Base-by-base conservation (phyloP, 2,329 filamentous ascomycete species). In the Hypocreales sp. region DNA sequence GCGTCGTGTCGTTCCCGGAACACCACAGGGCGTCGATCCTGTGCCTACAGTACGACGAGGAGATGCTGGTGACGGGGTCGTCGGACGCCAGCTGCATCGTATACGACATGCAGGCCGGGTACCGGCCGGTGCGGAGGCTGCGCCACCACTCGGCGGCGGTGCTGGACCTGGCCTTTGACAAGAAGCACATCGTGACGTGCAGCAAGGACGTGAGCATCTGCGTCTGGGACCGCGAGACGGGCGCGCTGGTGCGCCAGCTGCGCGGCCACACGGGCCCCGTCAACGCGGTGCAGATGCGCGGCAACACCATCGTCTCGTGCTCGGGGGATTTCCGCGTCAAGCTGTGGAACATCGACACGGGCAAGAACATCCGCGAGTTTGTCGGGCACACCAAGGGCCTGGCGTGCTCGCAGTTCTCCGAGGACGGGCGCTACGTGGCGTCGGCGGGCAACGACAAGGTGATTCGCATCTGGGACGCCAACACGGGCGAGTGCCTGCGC, bases 161-260 rank as follows among this genome's bases (percentile, higher is more conserved):
- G 21, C 67, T 98, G 10, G 90, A 98, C 47, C 74, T 98, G 8
- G 87, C 83, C 37, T 87, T 98, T 38, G 84, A 98, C 48, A 72
- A 83, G 37, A 76, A 78, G 41, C 79, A 92, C 53, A 94, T 98
- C 42, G 79, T 95, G 27, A 94, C 87, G 5, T 98, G 90, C 61
- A 93, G 83, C 48, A 98, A 98, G 55, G 90, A 98, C 53, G 74
- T 78, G 22, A 86, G 70, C 35, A 92, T 98, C 46, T 92, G 86
- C 46, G 75, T 98, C 15, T 95, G 87, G 87, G 81, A 93, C 45
- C 80, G 90, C 24, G 58, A 69, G 30, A 90, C 81, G 0, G 81
- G 83, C 20, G 57, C 60, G 8, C 62, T 92, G 25, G 54, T 92
- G 25, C 81, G 80, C 43, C 79, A 81, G 42, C 67, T 98, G 26